Base-by-base conservation (phyloP, 2,329 filamentous ascomycete species). In the Neobulgaria alba region DNA sequence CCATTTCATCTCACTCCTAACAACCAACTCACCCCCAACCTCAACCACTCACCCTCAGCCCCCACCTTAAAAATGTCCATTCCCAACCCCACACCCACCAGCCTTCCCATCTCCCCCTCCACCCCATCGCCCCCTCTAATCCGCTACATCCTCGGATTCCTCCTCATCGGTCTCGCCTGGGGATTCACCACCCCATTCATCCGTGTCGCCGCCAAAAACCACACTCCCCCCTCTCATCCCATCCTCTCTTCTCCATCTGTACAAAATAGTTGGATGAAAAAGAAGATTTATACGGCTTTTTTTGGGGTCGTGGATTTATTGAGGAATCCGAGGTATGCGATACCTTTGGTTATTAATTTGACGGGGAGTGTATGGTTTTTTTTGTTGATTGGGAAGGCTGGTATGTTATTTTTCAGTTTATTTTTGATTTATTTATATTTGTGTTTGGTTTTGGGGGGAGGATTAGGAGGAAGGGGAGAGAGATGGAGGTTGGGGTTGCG, bases 331-430 rank as follows among this genome's bases (percentile, higher is more conserved):
- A 74, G 77, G 14, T 96, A 96, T 63, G 85, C 87, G 4, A 65
- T 94, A 18, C 90, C 90, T 15, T 64, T 96, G 52, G 65, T 95
- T 38, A 64, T 95, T 43, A 96, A 96, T 60, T 66, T 96, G 39
- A 95, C 90, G 2, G 90, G 90, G 20, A 94, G 87, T 58, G 73
- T 95, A 41, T 96, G 90, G 90, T 96, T 96, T 65, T 96, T 96
- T 55, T 64, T 96, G 52, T 68, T 96, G 50, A 90, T 96, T 64
- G 90, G 90, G 5, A 78, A 92, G 61, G 89, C 89, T 55, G 88
- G 88, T 93, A 64, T 54, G 82, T 50, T 43, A 30, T 18, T 20
- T 17, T 23, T 33, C 21, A 36, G 32, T 33, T 29, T 29, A 33
- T 33, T 38, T 38, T n/a, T n/a, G n/a, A n/a, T n/a, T n/a, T n/a